Percentiles rank a stretch among this genome's conserved stretches.
phyloP scores from a whole-genome alignment of 2,329 filamentous ascomycete genomes.

The Epichloe aotearoae region DNA sequence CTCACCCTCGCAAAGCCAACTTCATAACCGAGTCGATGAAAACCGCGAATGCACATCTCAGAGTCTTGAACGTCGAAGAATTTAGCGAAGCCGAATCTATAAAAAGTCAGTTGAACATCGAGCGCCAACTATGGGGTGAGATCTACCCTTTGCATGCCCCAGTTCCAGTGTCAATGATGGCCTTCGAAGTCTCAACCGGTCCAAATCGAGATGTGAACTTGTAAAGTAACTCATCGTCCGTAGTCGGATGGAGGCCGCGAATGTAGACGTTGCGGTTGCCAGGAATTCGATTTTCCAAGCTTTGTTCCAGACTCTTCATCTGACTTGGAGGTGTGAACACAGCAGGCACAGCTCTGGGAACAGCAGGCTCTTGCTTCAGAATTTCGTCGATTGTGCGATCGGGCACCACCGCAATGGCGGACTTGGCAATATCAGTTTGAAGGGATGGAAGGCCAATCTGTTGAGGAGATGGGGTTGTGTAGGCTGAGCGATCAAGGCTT shows the following conservation, averaged over 20 bases:
- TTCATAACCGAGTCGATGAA: constrained; percentile 90
- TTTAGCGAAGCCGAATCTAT: constrained; percentile 95
- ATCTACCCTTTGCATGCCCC: constrained; percentile 90
- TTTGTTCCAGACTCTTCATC: constrained; percentile 83
- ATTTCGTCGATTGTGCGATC: constrained; percentile 49
- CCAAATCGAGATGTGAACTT: constrained; percentile 80
- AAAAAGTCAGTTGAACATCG: constrained; percentile 1
- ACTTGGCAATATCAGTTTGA: constrained; percentile 30
- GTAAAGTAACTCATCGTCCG: constrained; percentile 78
- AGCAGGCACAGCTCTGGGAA: constrained; percentile 82
- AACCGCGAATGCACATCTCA: constrained; percentile 90
- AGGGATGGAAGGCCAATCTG: constrained; percentile 33
- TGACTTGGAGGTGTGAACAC: constrained; percentile 75
- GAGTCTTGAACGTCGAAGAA: constrained; percentile 80
- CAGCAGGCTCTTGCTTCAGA: constrained; percentile 61
- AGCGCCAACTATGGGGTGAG: neutral
- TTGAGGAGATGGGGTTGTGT: constrained; percentile 54
- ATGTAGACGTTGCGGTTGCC: constrained; percentile 98
- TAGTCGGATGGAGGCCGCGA: constrained; percentile 86
- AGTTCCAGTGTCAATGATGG: constrained; percentile 90
- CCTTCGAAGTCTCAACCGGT: constrained; percentile 90
- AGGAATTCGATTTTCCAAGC: constrained; percentile 77
- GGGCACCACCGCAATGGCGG: constrained; percentile 22
- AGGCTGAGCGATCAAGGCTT: constrained; percentile 47
- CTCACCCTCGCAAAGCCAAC: constrained; percentile 87